These are phyloP conservation scores for Puccinia horiana DNA, from an alignment of 1,284 basidiomycete species.

Conservation along the genomic window DNA sequence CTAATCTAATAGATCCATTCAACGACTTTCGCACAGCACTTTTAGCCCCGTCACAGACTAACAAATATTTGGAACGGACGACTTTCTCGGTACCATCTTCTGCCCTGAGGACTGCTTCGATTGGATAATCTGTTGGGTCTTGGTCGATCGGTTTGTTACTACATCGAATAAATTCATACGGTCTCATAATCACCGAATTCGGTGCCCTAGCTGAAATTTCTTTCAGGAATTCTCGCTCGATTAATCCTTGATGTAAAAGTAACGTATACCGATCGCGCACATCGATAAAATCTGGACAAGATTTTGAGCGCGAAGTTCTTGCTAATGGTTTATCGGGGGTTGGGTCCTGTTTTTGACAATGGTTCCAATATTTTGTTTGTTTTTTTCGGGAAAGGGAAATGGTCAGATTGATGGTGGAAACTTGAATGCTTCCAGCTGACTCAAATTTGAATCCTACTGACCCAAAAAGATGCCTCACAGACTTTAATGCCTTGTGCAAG, in stretches of 20 bases:
- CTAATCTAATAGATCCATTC: constrained; percentile 56
- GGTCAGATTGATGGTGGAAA: not conserved
- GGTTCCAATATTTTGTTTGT: not conserved
- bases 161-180: constrained; percentile 51
- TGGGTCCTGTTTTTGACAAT: constrained; percentile 52
- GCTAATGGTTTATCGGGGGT: constrained; percentile 57
- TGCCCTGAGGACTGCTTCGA: constrained; percentile 54
- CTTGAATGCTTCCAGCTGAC: not conserved
- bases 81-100: constrained; percentile 50
- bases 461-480: constrained; percentile 61
- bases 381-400: constrained; percentile 1
- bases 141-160: constrained; percentile 51
- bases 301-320: constrained; percentile 59
- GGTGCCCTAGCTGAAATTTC: constrained; percentile 57
- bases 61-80: constrained; percentile 59
- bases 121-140: constrained; percentile 51
- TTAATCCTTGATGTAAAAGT: constrained; percentile 60
- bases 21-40: constrained; percentile 58
- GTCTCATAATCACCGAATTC: constrained; percentile 40
- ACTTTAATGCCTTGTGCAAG: constrained; percentile 57
- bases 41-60: constrained; percentile 60
- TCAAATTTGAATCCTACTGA: constrained; percentile 34
- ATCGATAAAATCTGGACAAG: constrained; percentile 61
- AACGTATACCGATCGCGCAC: constrained; percentile 60
- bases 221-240: constrained; percentile 59